Base-by-base conservation (phyloP, 768 basidiomycete species). In the Hericium coralloides region DNA sequence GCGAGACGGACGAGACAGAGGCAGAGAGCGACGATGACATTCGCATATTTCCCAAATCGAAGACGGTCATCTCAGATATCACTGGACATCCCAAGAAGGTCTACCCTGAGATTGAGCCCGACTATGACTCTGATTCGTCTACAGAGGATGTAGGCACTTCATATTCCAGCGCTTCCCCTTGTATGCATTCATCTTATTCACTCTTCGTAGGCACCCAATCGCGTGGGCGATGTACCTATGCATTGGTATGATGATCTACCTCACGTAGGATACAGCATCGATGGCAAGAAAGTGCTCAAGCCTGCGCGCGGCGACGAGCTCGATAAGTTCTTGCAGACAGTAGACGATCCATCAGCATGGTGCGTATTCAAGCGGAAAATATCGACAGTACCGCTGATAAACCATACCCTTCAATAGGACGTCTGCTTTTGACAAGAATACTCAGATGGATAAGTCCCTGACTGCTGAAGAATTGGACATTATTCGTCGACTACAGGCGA, bases 161-260 rank as follows among this genome's bases (percentile, higher is more conserved):
- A 55, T 36, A 38, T 38, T 41, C 52, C 59, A 47, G 45, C 51
- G 49, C 31, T 31, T 8, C 10, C 31, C 38, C 55, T 20, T 26
- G 49, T 22, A 57, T 60, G 22, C 58, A 49, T 23, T 47, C 54
- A 36, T 55, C 58, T 63, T 60, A 56, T 56, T 23, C 38, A n/a
- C 48, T 54, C 38, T 56, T 38, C 41, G 53, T 48, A 98, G 94
- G 81, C 84, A 55, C 90, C 89, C n/a, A 98, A 97, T 68, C 91
- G 95, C 58, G 84, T 97, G 63, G 97, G 97, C 54, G 81, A 95
- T 71, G 76, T 99, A 59, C 97, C 97, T 49, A 87, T 89, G 80
- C 94, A 99, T 66, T 99, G 95, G 94, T 99, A 99, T 70, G 97
- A 98, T 69, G 95, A 98, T 75, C 76, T 99, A 63, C 97, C 97